These are phyloP conservation scores for Ophiostoma tasmaniense DNA, from an alignment of 2,329 filamentous ascomycete genomes.

Conservation along the genomic window DNA sequence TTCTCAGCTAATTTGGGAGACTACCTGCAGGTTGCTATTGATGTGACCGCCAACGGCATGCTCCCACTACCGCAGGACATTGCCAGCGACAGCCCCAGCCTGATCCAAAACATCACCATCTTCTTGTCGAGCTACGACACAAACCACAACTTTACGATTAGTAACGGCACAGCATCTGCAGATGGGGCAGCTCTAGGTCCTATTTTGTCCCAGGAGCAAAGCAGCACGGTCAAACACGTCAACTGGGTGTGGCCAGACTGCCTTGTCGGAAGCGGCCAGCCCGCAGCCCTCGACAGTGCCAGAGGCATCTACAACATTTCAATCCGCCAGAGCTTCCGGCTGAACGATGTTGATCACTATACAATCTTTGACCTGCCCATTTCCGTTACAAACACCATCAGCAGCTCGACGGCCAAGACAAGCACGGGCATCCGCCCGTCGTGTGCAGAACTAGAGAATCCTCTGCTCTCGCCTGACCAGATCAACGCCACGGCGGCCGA, in stretches of 20 bases:
- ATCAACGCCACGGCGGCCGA: conserved; percentile 34
- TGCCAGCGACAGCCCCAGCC: conserved; percentile 43
- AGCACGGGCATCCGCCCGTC: conserved; percentile 26
- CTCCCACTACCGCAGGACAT: conserved; percentile 49
- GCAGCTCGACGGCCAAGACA: conserved; percentile 31
- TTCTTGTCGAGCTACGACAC: conserved; percentile 59
- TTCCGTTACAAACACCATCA: conserved; percentile 57
- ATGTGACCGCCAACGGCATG: conserved; percentile 57
- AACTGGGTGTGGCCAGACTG: conserved; percentile 66
- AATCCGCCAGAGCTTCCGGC: conserved; percentile 60
- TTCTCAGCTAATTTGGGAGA: conserved; percentile 24
- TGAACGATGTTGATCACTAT: conserved; percentile 56
- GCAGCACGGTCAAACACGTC: conserved; percentile 64
- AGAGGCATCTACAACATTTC: conserved; percentile 63
- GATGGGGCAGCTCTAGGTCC: conserved; percentile 53
- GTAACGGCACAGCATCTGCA: conserved; percentile 49
- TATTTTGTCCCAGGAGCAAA: conserved; percentile 55
- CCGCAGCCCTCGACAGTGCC: conserved; percentile 31
- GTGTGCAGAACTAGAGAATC: conserved; percentile 46
- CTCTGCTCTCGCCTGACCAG: conserved; percentile 37
- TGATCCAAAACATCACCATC: conserved; percentile 56
- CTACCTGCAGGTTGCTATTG: conserved; percentile 55
- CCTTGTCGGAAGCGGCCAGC: conserved; percentile 51
- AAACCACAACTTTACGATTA: conserved; percentile 58
- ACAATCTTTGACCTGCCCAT: conserved; percentile 65